These are phyloP conservation scores for Aureobasidium lini DNA, from an alignment of 2,329 filamentous ascomycete genomes.

Conservation along the genomic window DNA sequence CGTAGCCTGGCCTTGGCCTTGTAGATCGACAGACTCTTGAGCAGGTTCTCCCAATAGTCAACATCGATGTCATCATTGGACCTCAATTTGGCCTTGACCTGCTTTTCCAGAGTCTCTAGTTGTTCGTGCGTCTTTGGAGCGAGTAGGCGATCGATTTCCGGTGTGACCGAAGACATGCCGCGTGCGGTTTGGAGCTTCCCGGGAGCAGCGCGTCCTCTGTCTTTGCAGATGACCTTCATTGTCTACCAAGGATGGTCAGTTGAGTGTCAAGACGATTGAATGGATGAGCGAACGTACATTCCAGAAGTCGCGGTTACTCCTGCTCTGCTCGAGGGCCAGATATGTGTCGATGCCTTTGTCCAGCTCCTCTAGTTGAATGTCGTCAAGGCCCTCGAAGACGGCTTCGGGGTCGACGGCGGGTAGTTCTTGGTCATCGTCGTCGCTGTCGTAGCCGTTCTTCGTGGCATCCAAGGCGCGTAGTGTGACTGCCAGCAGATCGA, in stretches of 20 bases:
- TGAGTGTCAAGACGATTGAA: background rate
- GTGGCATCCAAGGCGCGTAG: constrained; percentile 81
- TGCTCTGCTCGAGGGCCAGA: constrained; percentile 69
- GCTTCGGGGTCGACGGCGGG: constrained; percentile 71
- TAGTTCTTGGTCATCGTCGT: constrained; percentile 69
- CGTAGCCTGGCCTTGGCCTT: constrained; percentile 83
- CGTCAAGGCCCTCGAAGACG: constrained; percentile 67
- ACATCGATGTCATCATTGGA: constrained; percentile 90
- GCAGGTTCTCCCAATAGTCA: constrained; percentile 93
- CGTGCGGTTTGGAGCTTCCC: constrained; percentile 55
- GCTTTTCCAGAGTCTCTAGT: constrained; percentile 75
- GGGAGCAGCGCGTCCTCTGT: constrained; percentile 59
- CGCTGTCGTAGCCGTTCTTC: constrained; percentile 72
- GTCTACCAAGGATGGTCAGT: constrained; percentile 44
- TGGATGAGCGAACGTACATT: constrained; percentile 39
- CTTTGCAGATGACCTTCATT: constrained; percentile 73
- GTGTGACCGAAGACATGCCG: constrained; percentile 71
- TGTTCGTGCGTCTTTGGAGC: constrained; percentile 79
- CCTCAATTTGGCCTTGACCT: constrained; percentile 77
- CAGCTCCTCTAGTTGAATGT: constrained; percentile 62
- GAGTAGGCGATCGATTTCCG: constrained; percentile 82
- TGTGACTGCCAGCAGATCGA: constrained; percentile 89
- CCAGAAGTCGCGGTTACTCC: constrained; percentile 82
- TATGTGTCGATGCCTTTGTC: constrained; percentile 78
- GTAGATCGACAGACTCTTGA: constrained; percentile 78